phyloP scores from a whole-genome alignment of 495 filamentous ascomycete genomes.

The Aspergillus panamensis region DNA sequence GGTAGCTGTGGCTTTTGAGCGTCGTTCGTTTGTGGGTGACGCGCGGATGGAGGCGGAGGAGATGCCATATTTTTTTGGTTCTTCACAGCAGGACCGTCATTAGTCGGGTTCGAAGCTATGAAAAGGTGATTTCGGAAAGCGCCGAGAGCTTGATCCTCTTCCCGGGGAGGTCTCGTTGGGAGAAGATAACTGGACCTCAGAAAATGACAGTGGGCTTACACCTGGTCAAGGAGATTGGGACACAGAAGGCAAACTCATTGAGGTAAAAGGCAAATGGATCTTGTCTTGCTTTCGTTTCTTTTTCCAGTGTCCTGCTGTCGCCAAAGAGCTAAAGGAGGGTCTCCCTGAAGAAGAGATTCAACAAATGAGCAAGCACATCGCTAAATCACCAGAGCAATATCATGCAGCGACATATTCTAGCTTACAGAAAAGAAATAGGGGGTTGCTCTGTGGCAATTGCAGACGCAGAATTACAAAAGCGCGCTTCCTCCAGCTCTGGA shows the following conservation, averaged over 20 bases:
- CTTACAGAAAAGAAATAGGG: slow-evolving; percentile 8
- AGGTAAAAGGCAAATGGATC: slow-evolving; percentile 3
- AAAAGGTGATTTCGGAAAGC: slow-evolving; percentile 5
- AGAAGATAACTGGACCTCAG: background rate
- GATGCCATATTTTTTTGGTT: slow-evolving; percentile 1
- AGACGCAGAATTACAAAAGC: background rate
- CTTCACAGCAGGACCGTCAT: slow-evolving; percentile 8
- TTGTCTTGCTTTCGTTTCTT: slow-evolving; percentile 8
- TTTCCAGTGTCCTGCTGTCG: slow-evolving; percentile 4
- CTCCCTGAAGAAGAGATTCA: slow-evolving; percentile 26
- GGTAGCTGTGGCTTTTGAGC: slow-evolving; percentile 16
- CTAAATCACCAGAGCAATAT: slow-evolving; percentile 18
- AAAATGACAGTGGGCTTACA: background rate
- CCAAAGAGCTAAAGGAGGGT: slow-evolving; percentile 20
- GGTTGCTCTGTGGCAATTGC: slow-evolving; percentile 3
- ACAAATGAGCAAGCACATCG: slow-evolving; percentile 27
- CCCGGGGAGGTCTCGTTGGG: background rate
- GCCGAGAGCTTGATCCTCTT: slow-evolving; percentile 9
- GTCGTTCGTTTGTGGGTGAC: slow-evolving; percentile 7
- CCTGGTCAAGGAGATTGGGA: background rate
- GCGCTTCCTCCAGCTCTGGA: background rate
- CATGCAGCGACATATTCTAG: slow-evolving; percentile 4
- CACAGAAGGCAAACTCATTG: slow-evolving; percentile 8
- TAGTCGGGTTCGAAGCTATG: slow-evolving; percentile 1
- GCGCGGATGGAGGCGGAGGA: slow-evolving; percentile 2